Base-by-base conservation (phyloP, 352 stramenopile species). In the Phytophthora cryptogea region DNA sequence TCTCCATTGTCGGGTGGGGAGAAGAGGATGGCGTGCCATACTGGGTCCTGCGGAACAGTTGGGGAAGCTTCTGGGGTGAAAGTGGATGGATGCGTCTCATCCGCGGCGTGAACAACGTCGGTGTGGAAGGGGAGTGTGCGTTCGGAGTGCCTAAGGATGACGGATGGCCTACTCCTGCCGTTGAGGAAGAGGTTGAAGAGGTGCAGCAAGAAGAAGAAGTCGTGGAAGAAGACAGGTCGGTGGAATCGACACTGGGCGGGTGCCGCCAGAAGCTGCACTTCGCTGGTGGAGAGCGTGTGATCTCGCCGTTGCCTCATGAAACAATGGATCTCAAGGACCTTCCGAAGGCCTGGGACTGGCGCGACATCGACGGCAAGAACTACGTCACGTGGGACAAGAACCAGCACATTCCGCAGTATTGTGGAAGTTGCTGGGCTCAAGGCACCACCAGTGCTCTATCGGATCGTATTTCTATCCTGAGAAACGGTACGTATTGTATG, bases 341-440 rank as follows among this genome's bases (percentile, higher is more conserved):
- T 8, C 97, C 97, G 3, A 91, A 96, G 55, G 63, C 47, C 14
- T 99, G 97, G 81, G 92, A 96, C 70, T 99, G 96, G 95, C 87
- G 92, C 42, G 90, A 98, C 64, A 74, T 99, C 1, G 80, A 97
- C 61, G 96, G 96, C 44, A 91, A 83, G 61, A 97, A 89, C 73
- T 99, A 95, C 68, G 82, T 98, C 16, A 99, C 96, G n/a, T 98
- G 95, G 81, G 94, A 96, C 70, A 96, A 98, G 65, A 99, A 99
- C 78, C 97, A 99, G 71, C 97, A 99, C 74, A 98, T 99, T 54
- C 97, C 97, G 26, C 69, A 87, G 41, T 97, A 97, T 71, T 97
- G 92, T 49, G 89, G 89, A n/a, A 96, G 85, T 42, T 98, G 90
- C 76, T 98, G 92, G 92, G 89, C 90, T 0, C 89, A 97, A 32